A percentile compares a stretch with the other conserved stretches of the same genome.
phyloP scores from a whole-genome alignment of 2,329 filamentous ascomycete genomes.

The Stylonectria norvegica region DNA sequence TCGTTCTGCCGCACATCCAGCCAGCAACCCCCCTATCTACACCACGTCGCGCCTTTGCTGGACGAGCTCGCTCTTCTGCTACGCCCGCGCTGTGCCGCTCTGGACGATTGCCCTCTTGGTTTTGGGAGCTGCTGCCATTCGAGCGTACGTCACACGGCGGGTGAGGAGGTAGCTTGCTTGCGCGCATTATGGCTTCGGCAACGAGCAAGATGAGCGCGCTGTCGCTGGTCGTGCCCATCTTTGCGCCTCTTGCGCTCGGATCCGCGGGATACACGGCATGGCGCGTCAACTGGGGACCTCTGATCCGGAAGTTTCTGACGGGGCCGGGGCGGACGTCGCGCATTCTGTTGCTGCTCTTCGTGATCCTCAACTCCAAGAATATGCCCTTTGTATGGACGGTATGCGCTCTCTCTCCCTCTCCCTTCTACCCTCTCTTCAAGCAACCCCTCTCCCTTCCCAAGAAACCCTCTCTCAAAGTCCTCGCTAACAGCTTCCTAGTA shows the following conservation, averaged over 20 bases:
- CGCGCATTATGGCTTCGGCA: constrained; percentile 31
- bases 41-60: not conserved
- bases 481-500: constrained; percentile 37
- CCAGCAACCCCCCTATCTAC: no score
- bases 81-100: not conserved
- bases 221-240: constrained; percentile 35
- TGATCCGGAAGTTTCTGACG: constrained; percentile 45
- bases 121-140: not conserved
- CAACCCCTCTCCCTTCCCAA: not conserved
- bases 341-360: constrained; percentile 52
- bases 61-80: not conserved
- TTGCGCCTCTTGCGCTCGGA: constrained; percentile 41
- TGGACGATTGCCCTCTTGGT: not conserved
- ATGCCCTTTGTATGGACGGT: constrained; percentile 75
- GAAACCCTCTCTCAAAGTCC: not conserved
- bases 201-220: constrained; percentile 33
- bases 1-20: no score
- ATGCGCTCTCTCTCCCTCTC: constrained; percentile 32
- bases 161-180: not conserved
- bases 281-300: constrained; percentile 40
- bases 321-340: constrained; percentile 53
- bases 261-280: constrained; percentile 46
- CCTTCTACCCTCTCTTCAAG: not conserved
- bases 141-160: not conserved
- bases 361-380: constrained; percentile 68